phyloP scores from a whole-genome alignment of 1,284 basidiomycete genomes.

The Microbotryum violaceum region DNA sequence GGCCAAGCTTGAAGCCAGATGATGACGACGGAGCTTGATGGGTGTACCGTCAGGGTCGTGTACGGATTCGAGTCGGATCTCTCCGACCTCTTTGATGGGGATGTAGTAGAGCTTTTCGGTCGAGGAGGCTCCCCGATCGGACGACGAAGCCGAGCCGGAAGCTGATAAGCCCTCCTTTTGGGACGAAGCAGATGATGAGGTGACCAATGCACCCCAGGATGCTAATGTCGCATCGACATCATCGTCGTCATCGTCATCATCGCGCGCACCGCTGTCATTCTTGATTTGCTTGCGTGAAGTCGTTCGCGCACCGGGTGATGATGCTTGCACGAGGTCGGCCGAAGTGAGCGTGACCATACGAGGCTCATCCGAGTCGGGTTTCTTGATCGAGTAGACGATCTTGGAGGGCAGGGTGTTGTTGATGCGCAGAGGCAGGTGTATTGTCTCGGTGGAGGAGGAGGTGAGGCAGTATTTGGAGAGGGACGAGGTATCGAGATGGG shows the following conservation, averaged over 20 bases:
- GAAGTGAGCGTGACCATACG: not conserved
- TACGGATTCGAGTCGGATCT: slow-evolving; percentile 62
- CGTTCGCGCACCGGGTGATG: no score
- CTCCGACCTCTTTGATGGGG: slow-evolving; percentile 60
- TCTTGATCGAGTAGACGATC: slow-evolving; percentile 56
- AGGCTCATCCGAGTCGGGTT: slow-evolving; percentile 31
- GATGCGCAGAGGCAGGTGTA: slow-evolving; percentile 70
- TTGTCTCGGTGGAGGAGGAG: slow-evolving; percentile 36
- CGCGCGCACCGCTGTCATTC: slow-evolving; percentile 36
- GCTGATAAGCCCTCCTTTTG: no score
- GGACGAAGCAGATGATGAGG: slow-evolving; percentile 5
- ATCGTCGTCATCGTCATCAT: slow-evolving; percentile 19
- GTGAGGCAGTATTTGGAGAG: slow-evolving; percentile 61
- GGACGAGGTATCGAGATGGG: slow-evolving; percentile 63
- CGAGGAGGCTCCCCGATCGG: slow-evolving; percentile 45
- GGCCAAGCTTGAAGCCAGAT: not conserved
- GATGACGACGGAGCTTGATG: slow-evolving; percentile 50
- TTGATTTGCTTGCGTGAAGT: no score
- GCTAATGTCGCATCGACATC: slow-evolving; percentile 40
- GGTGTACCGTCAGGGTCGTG: slow-evolving; percentile 59
- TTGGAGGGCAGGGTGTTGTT: slow-evolving; percentile 79
- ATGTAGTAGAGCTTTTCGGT: slow-evolving; percentile 68
- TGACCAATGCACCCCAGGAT: slow-evolving; percentile 35
- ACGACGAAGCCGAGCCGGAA: no score
- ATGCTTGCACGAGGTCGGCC: slow-evolving; percentile 5